Evolutionary conservation across 257 asterid genomes (phyloP), one percentile per base, ranked within the genome.

Genomic region (Gentiana dahurica): DNA sequence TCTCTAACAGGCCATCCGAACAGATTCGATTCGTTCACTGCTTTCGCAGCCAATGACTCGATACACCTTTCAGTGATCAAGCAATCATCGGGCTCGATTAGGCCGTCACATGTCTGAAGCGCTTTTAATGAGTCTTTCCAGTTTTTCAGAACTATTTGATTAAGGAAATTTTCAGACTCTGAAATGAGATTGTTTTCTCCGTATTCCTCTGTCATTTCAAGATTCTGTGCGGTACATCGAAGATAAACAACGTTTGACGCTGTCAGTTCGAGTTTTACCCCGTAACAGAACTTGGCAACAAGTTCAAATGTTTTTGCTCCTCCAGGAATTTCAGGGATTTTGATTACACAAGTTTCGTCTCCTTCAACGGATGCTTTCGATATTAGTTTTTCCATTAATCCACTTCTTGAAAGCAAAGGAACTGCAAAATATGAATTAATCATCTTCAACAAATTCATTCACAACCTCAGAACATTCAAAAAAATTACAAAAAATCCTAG

Each of bases 281-380:
- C 86, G n/a, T 86, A 86, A 57, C 89, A 86, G 54, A 82, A 86
- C 49, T 76, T 82, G 0, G 87, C 89, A 1, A 86, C 89, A 5
- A 82, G 93, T 53, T 86, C 89, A 55, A 86, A 86, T 47, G 83
- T 63, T 51, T 80, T 78, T 0, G 85, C 68, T 5, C 95, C 87
- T 32, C 93, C 93, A 10, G 95, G 93, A 6, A 81, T 63, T 59
- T 73, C 67, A n/a, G 62, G 38, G 37, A 86, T 43, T 77, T 73
- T 59, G 81, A 71, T 62, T 64, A 73, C 5, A 83, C 60, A 49
- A 73, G 66, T 49, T 69, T 72, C 12, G 86, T 51, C 5, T 41
- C 46, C 46, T 41, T 5, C 46, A 6, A 3, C 46, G 2, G 46
- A 41, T 41, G 48, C 65, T 68, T 56, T 78, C 73, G 54, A 78